A percentile compares a stretch with the other conserved stretches of the same genome.
phyloP scores from a whole-genome alignment of 768 basidiomycete species.

The Lanmaoa rubissima region DNA sequence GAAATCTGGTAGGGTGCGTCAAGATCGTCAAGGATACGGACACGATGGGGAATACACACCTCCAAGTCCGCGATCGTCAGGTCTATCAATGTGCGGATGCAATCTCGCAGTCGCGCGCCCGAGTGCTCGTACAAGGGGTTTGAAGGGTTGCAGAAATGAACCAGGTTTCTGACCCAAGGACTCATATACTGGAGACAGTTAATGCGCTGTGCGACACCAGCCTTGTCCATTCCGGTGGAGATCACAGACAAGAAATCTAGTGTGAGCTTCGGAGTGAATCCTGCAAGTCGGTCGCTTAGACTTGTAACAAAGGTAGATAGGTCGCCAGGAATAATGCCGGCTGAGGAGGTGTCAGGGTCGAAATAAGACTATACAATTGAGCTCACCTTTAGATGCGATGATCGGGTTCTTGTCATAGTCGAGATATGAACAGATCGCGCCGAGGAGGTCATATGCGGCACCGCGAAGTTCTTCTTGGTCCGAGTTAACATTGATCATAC shows the following conservation, averaged over 20 bases:
- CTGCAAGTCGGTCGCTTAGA: conserved; percentile 70
- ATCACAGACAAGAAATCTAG: conserved; percentile 91
- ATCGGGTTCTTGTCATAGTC: conserved; percentile 73
- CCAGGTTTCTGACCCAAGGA: conserved; percentile 86
- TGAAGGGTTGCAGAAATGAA: conserved; percentile 66
- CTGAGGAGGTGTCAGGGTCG: conserved; percentile 34
- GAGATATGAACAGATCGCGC: conserved; percentile 73
- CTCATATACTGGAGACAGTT: conserved; percentile 78
- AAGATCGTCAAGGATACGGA: neutral
- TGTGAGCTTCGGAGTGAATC: conserved; percentile 77
- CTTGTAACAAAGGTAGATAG: conserved; percentile 57
- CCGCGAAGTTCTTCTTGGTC: conserved; percentile 75
- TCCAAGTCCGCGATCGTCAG: conserved; percentile 70
- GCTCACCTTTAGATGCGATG: conserved; percentile 65
- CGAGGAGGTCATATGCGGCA: conserved; percentile 77
- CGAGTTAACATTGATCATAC: conserved; percentile 73
- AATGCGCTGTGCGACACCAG: conserved; percentile 52
- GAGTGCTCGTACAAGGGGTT: conserved; percentile 67
- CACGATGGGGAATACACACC: conserved; percentile 43
- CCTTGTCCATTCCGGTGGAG: conserved; percentile 56
- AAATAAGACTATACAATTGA: neutral
- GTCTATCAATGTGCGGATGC: conserved; percentile 75
- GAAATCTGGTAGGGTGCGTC: conserved; percentile 48
- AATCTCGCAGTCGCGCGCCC: conserved; percentile 74
- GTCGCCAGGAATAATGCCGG: conserved; percentile 69